phyloP scores from a whole-genome alignment of 306 rosid species.

The Senna siamea region DNA sequence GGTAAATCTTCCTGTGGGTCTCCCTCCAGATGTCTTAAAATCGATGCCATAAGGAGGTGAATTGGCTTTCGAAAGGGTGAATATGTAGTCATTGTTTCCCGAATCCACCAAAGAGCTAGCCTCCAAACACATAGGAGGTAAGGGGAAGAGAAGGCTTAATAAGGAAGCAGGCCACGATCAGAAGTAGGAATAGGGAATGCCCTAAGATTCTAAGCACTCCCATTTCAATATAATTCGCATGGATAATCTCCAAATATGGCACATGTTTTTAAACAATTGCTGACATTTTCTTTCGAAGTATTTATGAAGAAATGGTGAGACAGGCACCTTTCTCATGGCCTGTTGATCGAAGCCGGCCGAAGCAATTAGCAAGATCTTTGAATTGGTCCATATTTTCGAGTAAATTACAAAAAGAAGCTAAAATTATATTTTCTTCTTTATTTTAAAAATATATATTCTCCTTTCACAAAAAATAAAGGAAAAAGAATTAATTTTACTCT shows the following conservation, averaged over 20 bases:
- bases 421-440: too few species aligned
- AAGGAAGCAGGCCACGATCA: background rate
- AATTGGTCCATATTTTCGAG: too few species aligned
- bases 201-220: background rate
- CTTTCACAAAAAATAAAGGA: too few species aligned
- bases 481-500: too few species aligned
- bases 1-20: constrained; percentile 58
- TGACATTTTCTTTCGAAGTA: background rate
- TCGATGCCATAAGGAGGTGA: constrained; percentile 64
- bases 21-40: constrained; percentile 56
- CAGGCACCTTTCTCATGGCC: constrained; percentile 29
- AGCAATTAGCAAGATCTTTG: constrained; percentile 43
- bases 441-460: too few species aligned
- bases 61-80: constrained; percentile 57
- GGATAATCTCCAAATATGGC: background rate
- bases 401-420: too few species aligned
- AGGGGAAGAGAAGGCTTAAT: constrained; percentile 10
- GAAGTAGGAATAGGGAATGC: background rate
- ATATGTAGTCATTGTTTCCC: constrained; percentile 62
- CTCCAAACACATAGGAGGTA: constrained; percentile 62
- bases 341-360: background rate
- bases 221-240: constrained; percentile 15
- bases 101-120: constrained; percentile 62
- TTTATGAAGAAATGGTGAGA: constrained; percentile 2
- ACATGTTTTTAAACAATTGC: background rate